Evolutionary conservation across 371 early-diverging fungal genomes (phyloP).

Genomic region (Mucor irregularis): DNA sequence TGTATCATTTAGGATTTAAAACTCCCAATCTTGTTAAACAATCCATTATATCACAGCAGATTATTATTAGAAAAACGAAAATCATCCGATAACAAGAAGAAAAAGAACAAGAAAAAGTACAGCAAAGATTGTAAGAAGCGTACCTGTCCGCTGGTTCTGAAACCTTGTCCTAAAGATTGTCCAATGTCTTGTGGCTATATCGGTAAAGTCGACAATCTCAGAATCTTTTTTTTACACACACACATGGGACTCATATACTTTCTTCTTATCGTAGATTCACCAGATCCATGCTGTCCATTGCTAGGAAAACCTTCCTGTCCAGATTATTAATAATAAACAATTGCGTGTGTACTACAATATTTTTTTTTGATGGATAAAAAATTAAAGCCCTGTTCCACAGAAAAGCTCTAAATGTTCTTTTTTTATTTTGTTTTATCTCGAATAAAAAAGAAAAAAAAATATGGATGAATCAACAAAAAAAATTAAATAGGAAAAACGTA

Average conservation of each 20-base stretch:
- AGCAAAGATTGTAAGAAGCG: not conserved
- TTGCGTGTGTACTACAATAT: not conserved
- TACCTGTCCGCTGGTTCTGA: not conserved
- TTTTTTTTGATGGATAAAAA: not conserved
- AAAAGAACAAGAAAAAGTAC: not conserved
- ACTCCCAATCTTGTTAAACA: not conserved
- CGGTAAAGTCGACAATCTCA: not conserved
- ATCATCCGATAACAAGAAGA: not conserved
- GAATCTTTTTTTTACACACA: not conserved
- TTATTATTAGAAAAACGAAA: conserved; percentile 1
- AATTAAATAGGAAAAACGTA: not conserved
- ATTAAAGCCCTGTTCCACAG: not conserved
- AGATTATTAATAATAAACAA: not conserved
- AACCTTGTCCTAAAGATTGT: conserved; percentile 15
- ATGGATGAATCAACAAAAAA: too few species aligned
- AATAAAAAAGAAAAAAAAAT: too few species aligned
- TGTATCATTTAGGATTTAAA: not conserved
- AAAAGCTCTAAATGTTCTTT: too few species aligned
- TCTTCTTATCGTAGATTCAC: conserved; percentile 6
- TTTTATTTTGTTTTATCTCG: too few species aligned
- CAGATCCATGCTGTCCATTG: conserved; percentile 15
- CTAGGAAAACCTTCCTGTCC: conserved; percentile 14
- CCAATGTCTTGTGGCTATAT: conserved; percentile 13
- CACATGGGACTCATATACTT: not conserved
- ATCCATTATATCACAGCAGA: not conserved